A percentile compares a stretch with the other conserved stretches of the same genome.
phyloP scores from a whole-genome alignment of 2,329 filamentous ascomycete species.

The Exserohilum turcica region DNA sequence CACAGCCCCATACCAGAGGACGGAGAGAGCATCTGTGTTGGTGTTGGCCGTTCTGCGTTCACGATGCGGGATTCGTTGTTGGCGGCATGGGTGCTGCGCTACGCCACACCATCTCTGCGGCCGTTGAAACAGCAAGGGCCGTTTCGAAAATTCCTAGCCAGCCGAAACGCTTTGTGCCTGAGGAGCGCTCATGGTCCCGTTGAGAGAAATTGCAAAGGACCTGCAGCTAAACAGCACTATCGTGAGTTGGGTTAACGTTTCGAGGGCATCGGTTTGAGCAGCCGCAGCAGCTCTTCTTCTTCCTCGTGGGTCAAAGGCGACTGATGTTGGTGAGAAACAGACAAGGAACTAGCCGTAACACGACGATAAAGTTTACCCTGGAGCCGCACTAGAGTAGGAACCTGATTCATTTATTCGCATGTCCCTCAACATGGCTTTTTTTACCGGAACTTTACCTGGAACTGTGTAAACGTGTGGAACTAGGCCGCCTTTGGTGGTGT shows the following conservation, averaged over 20 bases:
- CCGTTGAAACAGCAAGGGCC: conserved; percentile 13
- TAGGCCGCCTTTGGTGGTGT: background rate
- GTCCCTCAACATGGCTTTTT: background rate
- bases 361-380: background rate
- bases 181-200: background rate
- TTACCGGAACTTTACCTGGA: too few species aligned
- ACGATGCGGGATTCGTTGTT: conserved; percentile 1
- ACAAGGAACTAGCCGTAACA: background rate
- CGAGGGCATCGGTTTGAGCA: background rate
- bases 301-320: background rate
- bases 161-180: conserved; percentile 6
- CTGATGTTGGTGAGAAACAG: background rate
- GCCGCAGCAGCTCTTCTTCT: too few species aligned
- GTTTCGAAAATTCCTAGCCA: conserved; percentile 14
- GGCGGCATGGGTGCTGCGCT: conserved; percentile 4
- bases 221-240: background rate
- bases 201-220: background rate
- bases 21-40: background rate
- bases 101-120: conserved; percentile 8
- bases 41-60: conserved; percentile 5
- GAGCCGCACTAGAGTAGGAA: background rate
- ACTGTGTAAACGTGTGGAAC: background rate
- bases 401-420: background rate
- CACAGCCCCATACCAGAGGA: conserved; percentile 3
- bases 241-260: background rate